Conservation (phyloP, 2,329 filamentous ascomycete species). For the Akanthomyces uredinophilus region DNA sequence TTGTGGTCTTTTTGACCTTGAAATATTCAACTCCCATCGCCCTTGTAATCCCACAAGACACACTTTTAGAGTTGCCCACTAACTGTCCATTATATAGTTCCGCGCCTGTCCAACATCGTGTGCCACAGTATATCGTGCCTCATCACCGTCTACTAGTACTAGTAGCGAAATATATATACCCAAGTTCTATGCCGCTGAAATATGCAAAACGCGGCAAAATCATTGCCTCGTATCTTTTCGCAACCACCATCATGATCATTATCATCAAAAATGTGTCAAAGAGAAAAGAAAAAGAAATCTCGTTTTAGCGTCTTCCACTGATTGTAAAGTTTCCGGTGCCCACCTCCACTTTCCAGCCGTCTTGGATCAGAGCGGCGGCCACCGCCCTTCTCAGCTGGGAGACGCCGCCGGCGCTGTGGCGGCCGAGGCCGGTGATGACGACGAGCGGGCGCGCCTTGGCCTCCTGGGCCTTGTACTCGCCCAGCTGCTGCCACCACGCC, state of each 20-base stretch:
- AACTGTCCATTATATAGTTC: neutral
- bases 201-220: neutral
- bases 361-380: slow-evolving; percentile 64
- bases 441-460: slow-evolving; percentile 53
- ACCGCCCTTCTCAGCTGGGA: slow-evolving; percentile 76
- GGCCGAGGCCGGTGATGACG: slow-evolving; percentile 76
- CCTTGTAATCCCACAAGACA: neutral
- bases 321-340: slow-evolving; percentile 67
- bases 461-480: slow-evolving; percentile 53
- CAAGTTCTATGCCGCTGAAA: neutral
- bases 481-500: slow-evolving; percentile 71
- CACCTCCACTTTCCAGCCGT: slow-evolving; percentile 79
- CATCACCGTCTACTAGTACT: neutral
- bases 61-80: neutral
- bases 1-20: neutral
- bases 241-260: neutral
- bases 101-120: neutral
- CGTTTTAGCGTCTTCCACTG: slow-evolving; percentile 46
- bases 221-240: neutral
- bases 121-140: neutral
- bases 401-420: slow-evolving; percentile 71
- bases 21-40: neutral
- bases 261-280: no score
- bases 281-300: neutral
- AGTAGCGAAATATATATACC: neutral